phyloP scores from a whole-genome alignment of 2,329 filamentous ascomycete species.

The Sporothrix pallida region DNA sequence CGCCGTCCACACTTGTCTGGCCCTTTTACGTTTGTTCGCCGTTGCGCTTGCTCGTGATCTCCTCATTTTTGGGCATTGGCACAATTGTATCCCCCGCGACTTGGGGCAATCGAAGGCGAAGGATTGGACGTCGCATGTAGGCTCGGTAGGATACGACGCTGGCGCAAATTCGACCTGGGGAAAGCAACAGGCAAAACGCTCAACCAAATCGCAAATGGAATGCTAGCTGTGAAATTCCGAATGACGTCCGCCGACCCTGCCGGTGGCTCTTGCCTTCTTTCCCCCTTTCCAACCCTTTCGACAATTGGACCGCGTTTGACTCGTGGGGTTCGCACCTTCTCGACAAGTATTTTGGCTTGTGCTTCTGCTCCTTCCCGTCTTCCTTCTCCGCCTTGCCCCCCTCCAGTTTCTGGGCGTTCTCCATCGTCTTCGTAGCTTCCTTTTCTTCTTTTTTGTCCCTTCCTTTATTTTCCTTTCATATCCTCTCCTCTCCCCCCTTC shows the following conservation, averaged over 20 bases:
- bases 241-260: constrained; percentile 29
- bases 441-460: background rate
- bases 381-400: constrained; percentile 5
- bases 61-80: background rate
- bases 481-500: background rate
- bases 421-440: constrained; percentile 1
- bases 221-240: constrained; percentile 19
- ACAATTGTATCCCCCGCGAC: background rate
- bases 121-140: background rate
- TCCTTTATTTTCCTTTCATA: background rate
- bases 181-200: background rate
- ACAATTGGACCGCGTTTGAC: constrained; percentile 18
- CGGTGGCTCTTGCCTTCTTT: constrained; percentile 13
- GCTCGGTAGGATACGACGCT: background rate
- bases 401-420: constrained; percentile 22
- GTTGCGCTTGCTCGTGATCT: constrained; percentile 2
- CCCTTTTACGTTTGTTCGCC: background rate
- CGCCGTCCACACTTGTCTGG: background rate
- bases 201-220: background rate
- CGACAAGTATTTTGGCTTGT: constrained; percentile 27
- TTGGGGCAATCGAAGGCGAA: background rate
- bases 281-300: constrained; percentile 8
- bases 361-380: constrained; percentile 24
- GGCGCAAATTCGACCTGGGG: background rate
- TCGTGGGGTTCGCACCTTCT: constrained; percentile 17